phyloP scores from a whole-genome alignment of 148 eudicot species.

The Spergularia bocconei region DNA sequence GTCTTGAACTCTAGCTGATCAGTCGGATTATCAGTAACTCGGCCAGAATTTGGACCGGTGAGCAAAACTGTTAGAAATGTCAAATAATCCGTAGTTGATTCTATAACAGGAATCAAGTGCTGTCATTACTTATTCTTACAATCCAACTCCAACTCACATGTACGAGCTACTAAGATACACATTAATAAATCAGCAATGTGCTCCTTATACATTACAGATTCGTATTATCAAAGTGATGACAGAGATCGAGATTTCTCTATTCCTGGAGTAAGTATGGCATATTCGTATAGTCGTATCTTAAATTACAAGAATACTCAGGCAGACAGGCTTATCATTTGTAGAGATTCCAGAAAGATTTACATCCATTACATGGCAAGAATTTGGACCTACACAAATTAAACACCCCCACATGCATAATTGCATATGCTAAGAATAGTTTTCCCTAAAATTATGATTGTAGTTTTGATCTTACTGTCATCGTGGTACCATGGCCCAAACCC shows the following conservation, averaged over 20 bases:
- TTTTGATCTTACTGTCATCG: too few relatives aligned
- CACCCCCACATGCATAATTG: too few relatives aligned
- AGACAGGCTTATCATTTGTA: too few relatives aligned
- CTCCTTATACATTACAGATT: too few relatives aligned
- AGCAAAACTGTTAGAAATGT: constrained; percentile 11
- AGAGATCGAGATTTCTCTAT: constrained; percentile 3
- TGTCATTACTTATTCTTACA: constrained; percentile 9
- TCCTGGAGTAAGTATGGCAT: background rate
- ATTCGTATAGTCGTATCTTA: too few relatives aligned
- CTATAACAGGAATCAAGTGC: background rate
- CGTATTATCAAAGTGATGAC: background rate
- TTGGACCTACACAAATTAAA: too few relatives aligned
- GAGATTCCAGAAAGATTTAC: too few relatives aligned
- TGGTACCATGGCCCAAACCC: too few relatives aligned
- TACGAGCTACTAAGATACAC: background rate
- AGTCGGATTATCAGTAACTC: background rate
- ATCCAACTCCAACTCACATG: background rate
- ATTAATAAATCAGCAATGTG: background rate
- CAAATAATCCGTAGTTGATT: background rate
- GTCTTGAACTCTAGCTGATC: background rate
- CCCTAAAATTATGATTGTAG: too few relatives aligned
- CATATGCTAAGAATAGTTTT: too few relatives aligned
- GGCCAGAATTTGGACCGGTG: background rate
- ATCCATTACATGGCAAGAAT: too few relatives aligned
- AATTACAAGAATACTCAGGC: too few relatives aligned